Base-by-base conservation (phyloP, 2,329 filamentous ascomycete species). In the Alternaria novae-zelandiae region DNA sequence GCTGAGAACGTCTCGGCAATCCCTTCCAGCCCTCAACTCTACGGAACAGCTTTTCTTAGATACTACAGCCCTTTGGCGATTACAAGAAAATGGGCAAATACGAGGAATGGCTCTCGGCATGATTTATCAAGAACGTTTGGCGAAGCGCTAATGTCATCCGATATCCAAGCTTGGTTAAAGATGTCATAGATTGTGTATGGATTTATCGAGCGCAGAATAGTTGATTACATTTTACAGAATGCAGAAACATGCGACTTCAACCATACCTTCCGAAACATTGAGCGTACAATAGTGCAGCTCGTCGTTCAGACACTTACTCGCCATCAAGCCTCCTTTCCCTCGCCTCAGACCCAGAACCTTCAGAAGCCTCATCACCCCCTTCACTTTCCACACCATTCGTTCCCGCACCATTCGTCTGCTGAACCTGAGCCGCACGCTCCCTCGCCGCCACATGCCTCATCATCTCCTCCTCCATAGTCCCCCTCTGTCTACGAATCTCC, bases 391-490 rank as follows among this genome's bases (percentile, higher is more conserved):
- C 20, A 4, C 26, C 46, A 12, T 50, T 50, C 21, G 21, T 23
- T 23, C 21, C 21, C 21, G 21, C 21, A 4, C 32, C 15, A 10
- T 41, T 17, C 9, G n/a, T 17, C 36, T 50, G 13, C 6, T 3
- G 0, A 2, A 30, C 20, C 20, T 41, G 30, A 12, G 10, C 28
- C 20, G 28, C 50, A 28, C 50, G 50, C 1, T 54, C 51, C 20
- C 21, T 21, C 17, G 21, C 23, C 17, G 21, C 15, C 3, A 30
- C 10, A 17, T 36, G 44, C 20, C 25, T 23, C 20, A 41, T 41
- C 54, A 47, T 57, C 44, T 47, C 54, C 8, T 13, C 54, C 26
- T 56, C 54, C 20, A 54, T 21, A 17, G 13, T 21, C 30, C 26
- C 32, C 25, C 44, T 21, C 26, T 25, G 36, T 25, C 46, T 20